These are phyloP conservation scores for Sporothrix luriei DNA, from an alignment of 2,329 filamentous ascomycete genomes.

Conservation along the genomic window DNA sequence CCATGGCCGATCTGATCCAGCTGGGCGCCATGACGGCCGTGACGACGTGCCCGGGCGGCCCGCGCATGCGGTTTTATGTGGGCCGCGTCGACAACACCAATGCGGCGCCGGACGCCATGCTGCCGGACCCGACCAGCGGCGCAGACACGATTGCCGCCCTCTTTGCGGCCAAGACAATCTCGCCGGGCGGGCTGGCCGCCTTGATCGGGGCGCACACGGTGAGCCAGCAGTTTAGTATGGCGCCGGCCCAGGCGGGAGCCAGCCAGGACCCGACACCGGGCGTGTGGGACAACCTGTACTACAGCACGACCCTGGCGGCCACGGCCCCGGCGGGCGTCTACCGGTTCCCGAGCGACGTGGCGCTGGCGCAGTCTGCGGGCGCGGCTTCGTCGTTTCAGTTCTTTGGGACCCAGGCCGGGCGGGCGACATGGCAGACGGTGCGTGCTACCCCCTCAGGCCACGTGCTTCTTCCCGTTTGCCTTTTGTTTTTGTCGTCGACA, in stretches of 20 bases:
- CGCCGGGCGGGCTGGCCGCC: conserved; percentile 53
- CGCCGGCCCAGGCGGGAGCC: conserved; percentile 43
- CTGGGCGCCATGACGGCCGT: conserved; percentile 49
- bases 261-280: conserved; percentile 53
- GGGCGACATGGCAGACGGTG: conserved; percentile 49
- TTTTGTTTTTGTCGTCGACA: background rate
- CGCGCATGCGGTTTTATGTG: conserved; percentile 51
- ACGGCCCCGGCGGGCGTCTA: conserved; percentile 40
- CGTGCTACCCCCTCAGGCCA: background rate
- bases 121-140: conserved; percentile 48
- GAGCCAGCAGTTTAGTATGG: conserved; percentile 51
- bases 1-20: conserved; percentile 49
- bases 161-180: conserved; percentile 55
- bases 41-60: conserved; percentile 54
- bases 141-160: conserved; percentile 50
- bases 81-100: conserved; percentile 32
- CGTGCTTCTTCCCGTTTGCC: background rate
- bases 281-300: conserved; percentile 56
- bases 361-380: conserved; percentile 45
- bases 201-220: conserved; percentile 58
- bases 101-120: conserved; percentile 48
- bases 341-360: conserved; percentile 48
- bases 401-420: conserved; percentile 44
- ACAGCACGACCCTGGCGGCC: conserved; percentile 46
- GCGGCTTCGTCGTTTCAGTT: conserved; percentile 45